Conservation (phyloP, 2,329 filamentous ascomycete genomes). For the Colletotrichum camelliae region DNA sequence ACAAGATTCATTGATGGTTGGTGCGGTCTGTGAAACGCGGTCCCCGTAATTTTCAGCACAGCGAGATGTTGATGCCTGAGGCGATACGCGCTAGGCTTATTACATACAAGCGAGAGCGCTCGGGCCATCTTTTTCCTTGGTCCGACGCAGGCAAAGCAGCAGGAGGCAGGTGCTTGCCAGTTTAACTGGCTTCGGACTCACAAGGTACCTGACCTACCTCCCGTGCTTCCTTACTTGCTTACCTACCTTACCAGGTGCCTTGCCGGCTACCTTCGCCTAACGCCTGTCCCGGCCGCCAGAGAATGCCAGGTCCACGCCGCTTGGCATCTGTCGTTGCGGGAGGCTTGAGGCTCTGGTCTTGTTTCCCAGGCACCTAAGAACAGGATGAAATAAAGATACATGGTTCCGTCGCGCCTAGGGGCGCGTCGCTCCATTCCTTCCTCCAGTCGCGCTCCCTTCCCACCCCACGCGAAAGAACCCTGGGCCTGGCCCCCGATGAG, state of each 20-base stretch:
- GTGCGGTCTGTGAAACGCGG: constrained; percentile 42
- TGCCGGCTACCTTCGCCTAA: neutral
- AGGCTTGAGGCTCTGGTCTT: neutral
- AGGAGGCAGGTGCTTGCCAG: neutral
- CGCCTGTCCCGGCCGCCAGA: neutral
- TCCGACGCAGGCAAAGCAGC: constrained; percentile 11
- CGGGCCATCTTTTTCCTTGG: constrained; percentile 4
- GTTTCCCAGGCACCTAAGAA: neutral
- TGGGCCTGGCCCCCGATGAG: constrained; percentile 7
- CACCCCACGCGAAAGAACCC: neutral
- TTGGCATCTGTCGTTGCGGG: constrained; percentile 6
- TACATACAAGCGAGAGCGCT: constrained; percentile 18
- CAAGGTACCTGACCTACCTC: neutral
- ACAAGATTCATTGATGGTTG: constrained; percentile 55
- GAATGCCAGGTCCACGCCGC: constrained; percentile 14
- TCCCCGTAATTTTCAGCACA: constrained; percentile 52
- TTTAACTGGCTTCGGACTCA: constrained; percentile 5
- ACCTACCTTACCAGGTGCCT: neutral
- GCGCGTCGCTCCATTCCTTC: neutral
- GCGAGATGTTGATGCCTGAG: constrained; percentile 29
- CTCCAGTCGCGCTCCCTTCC: neutral
- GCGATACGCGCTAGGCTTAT: constrained; percentile 1
- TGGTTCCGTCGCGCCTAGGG: neutral
- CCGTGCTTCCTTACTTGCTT: neutral
- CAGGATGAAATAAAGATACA: neutral